A percentile compares a stretch with the other conserved stretches of the same genome.
These are phyloP conservation scores for Crucihimalaya himalaica DNA, from an alignment of 345 rosid genomes.

Conservation along the genomic window DNA sequence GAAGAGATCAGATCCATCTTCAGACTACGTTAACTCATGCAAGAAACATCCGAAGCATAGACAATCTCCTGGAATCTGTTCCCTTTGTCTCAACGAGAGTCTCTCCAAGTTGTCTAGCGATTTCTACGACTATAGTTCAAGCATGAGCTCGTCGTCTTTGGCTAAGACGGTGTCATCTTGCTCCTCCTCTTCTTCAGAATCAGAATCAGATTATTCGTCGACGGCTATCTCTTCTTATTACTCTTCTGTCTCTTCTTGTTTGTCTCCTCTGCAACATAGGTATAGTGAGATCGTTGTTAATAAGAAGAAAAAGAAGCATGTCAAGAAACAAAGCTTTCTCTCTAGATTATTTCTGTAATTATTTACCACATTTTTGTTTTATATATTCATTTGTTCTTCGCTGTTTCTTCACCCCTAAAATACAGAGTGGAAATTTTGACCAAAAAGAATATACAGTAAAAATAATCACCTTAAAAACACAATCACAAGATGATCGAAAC, in stretches of 20 bases:
- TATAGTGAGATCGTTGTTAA: constrained; percentile 39
- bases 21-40: constrained; percentile 23
- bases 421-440: neutral
- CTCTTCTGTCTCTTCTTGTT: constrained; percentile 41
- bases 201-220: constrained; percentile 35
- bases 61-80: constrained; percentile 42
- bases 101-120: constrained; percentile 38
- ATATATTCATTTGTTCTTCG: neutral
- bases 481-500: neutral
- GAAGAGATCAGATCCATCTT: constrained; percentile 32
- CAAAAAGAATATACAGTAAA: neutral
- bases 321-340: constrained; percentile 36
- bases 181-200: constrained; percentile 29
- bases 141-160: constrained; percentile 25
- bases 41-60: constrained; percentile 42
- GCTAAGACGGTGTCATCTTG: constrained; percentile 32
- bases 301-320: constrained; percentile 36
- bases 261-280: constrained; percentile 40
- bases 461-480: neutral
- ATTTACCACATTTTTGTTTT: constrained; percentile 7
- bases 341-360: constrained; percentile 38
- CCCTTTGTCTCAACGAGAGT: constrained; percentile 35
- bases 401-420: neutral
- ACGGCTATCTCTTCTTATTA: constrained; percentile 30
- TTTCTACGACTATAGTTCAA: constrained; percentile 20